Evolutionary conservation across 2,329 filamentous ascomycete species (phyloP).

Genomic region (Aspergillus piperis): DNA sequence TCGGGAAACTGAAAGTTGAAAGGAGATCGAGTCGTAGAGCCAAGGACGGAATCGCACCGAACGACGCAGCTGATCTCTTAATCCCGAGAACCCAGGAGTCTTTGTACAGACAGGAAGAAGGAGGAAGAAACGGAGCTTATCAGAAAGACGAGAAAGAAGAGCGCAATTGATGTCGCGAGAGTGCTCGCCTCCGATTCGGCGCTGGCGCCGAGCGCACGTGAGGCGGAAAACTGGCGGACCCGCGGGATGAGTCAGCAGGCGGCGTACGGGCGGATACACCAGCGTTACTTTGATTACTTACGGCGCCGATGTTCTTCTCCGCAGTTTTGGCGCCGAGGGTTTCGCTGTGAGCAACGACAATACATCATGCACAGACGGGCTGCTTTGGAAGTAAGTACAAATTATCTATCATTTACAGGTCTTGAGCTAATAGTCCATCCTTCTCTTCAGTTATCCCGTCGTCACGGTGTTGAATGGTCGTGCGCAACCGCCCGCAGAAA

Average conservation of each 20-base stretch:
- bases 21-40: neutral
- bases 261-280: neutral
- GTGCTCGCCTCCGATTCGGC: slow-evolving; percentile 34
- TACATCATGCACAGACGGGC: slow-evolving; percentile 39
- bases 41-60: neutral
- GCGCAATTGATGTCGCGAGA: slow-evolving; percentile 21
- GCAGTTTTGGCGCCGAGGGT: slow-evolving; percentile 20
- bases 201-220: slow-evolving; percentile 35
- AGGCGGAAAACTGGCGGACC: slow-evolving; percentile 19
- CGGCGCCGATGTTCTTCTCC: slow-evolving; percentile 2
- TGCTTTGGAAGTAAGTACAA: slow-evolving; percentile 33
- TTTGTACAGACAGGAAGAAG: slow-evolving; percentile 4
- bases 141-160: slow-evolving; percentile 4
- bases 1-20: neutral
- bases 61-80: neutral
- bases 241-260: slow-evolving; percentile 5
- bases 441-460: slow-evolving; percentile 36
- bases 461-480: slow-evolving; percentile 42
- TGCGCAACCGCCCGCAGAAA: slow-evolving; percentile 33
- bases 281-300: neutral
- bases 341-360: slow-evolving; percentile 11
- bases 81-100: neutral
- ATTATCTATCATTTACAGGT: rapidly evolving
- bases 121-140: slow-evolving; percentile 1
- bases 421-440: neutral